Evolutionary conservation across 1,139 yeast species (phyloP).

Genomic region (Schizosaccharomyces versatilis): DNA sequence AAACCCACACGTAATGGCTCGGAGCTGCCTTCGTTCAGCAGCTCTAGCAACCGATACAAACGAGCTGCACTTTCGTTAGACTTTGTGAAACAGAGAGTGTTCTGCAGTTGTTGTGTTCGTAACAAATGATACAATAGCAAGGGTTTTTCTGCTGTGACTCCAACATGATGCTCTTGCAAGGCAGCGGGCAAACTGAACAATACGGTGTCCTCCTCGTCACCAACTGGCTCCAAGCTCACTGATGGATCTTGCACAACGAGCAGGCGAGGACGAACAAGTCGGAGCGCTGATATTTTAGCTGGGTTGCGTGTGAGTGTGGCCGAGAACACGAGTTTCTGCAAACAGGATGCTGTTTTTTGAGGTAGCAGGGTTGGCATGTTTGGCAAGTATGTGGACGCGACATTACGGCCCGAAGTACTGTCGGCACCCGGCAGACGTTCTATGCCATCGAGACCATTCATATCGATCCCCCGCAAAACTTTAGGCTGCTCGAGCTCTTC

Average conservation of each 20-base stretch:
- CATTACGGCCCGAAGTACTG: not conserved
- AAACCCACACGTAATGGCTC: constrained; percentile 15
- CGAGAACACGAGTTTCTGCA: constrained; percentile 54
- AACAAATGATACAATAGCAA: constrained; percentile 40
- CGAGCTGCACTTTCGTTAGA: constrained; percentile 75
- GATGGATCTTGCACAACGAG: constrained; percentile 32
- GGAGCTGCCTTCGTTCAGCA: constrained; percentile 13
- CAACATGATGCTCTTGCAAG: constrained; percentile 5
- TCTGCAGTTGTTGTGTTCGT: constrained; percentile 11
- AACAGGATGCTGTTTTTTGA: constrained; percentile 14
- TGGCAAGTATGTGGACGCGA: not conserved
- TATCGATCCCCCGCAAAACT: not conserved
- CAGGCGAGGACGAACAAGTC: constrained; percentile 46
- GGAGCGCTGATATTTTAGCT: constrained; percentile 52
- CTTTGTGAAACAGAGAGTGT: constrained; percentile 40
- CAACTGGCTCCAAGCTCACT: constrained; percentile 5
- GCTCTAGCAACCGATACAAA: constrained; percentile 36
- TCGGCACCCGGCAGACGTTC: too few relatives aligned
- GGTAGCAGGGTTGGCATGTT: not conserved
- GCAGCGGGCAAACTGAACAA: constrained; percentile 22
- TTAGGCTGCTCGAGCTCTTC: constrained; percentile 23
- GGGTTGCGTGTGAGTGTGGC: constrained; percentile 91
- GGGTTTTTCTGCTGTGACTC: constrained; percentile 33
- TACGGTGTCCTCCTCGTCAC: not conserved
- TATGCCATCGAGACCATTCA: too few relatives aligned